Evolutionary conservation across 192 early-diverging fungal species (phyloP).

Genomic region (Geranomyces variabilis): DNA sequence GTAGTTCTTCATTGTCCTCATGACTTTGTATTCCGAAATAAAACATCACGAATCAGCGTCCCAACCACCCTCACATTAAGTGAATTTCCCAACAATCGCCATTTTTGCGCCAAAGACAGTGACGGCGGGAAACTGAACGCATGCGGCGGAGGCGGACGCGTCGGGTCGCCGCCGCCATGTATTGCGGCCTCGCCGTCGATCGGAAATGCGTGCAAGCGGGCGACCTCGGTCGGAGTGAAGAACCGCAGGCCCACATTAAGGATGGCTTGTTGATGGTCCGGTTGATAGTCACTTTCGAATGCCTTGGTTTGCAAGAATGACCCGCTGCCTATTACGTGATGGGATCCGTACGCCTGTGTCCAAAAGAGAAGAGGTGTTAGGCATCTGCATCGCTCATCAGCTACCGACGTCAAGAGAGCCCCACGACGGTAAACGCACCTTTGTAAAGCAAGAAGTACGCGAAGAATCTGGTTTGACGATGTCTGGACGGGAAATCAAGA

Average conservation of each 20-base stretch:
- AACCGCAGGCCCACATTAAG: slow-evolving; percentile 75
- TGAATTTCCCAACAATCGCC: slow-evolving; percentile 88
- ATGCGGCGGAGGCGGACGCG: slow-evolving; percentile 1
- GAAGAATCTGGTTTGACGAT: slow-evolving; percentile 34
- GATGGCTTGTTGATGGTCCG: slow-evolving; percentile 65
- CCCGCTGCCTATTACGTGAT: slow-evolving; percentile 76
- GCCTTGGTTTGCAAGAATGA: slow-evolving; percentile 75
- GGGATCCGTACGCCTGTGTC: slow-evolving; percentile 67
- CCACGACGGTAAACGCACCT: too few relatives aligned
- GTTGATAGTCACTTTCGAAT: slow-evolving; percentile 68
- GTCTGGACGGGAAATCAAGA: slow-evolving; percentile 38
- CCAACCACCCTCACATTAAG: slow-evolving; percentile 84
- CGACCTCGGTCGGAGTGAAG: slow-evolving; percentile 80
- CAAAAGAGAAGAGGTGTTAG: too few relatives aligned
- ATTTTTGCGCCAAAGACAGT: slow-evolving; percentile 74
- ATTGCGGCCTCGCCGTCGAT: slow-evolving; percentile 24
- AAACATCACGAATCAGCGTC: slow-evolving; percentile 60
- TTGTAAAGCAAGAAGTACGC: slow-evolving; percentile 56
- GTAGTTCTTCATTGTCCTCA: too few relatives aligned
- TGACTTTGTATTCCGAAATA: slow-evolving; percentile 16
- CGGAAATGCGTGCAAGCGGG: slow-evolving; percentile 81
- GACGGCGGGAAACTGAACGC: slow-evolving; percentile 71
- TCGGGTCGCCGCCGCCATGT: not conserved
- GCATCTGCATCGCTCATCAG: too few relatives aligned
- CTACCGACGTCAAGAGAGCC: too few relatives aligned